Evolutionary conservation across 805 yeast species (phyloP), one percentile per base, ranked within the genome.

Genomic region (Ogataea henricii): DNA sequence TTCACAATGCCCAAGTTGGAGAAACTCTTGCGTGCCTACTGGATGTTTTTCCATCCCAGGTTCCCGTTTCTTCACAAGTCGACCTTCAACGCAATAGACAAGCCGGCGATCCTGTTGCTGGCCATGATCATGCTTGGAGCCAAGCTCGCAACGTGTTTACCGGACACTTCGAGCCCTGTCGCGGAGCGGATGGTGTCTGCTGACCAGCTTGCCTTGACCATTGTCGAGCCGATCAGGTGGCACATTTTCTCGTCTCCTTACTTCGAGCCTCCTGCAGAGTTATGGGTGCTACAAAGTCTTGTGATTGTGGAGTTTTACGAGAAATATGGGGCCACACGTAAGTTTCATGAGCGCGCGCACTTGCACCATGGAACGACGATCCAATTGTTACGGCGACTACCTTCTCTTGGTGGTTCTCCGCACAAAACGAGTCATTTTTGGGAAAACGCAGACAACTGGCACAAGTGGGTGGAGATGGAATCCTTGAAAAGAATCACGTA

Each of bases 361-460:
- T 69, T 89, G 17, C 96, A 89, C 62, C 96, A 89, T 64, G 96
- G 94, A 4, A 85, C 96, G 0, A 82, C 91, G 0, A 82, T 88
- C 34, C 96, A 89, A 64, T 67, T 89, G 36, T 67, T 89, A 42
- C 70, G 95, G 55, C 72, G 96, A 56, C 81, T 89, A 0, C 89
- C 95, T 1, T 78, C 86, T 1, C 65, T 89, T 27, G 90, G 90
- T 12, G 90, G 90, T 0, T 80, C 85, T 47, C 87, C 89, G 0
- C 66, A 63, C 63, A 38, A 67, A 56, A 21, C 56, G 14, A 53
- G 47, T 20, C 39, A 55, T 54, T 34, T 35, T 4, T 46, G 45
- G 17, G 64, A 59, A 18, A 58, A 57, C 22, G 59, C 55, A 25
- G 62, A 57, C 29, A 45, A 67, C 56, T 76, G 81, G 78, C 57